Base-by-base conservation (phyloP, 306 rosid genomes). In the Quercus cerris region DNA sequence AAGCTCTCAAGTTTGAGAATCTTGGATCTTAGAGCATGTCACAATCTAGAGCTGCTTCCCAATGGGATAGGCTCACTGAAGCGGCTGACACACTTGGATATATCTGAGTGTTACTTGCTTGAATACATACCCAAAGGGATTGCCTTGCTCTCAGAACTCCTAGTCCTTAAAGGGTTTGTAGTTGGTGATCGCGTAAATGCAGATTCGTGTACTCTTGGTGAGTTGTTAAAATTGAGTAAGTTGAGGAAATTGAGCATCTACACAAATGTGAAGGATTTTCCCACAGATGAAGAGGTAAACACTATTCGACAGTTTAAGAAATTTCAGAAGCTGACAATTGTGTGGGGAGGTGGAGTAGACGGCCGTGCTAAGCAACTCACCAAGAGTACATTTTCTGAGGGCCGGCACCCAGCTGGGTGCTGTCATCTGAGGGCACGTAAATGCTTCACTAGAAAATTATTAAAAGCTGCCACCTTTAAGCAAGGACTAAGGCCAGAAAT, bases 1-100 rank as follows among this genome's bases (percentile, higher is more conserved):
- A 22, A 55, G 8, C 75, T 85, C 17, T 0, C 1, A 4, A 75
- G 38, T 67, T 66, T 85, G 14, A 73, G 51, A n/a, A 78, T 85
- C 58, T 81, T 85, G 3, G 88, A 85, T 67, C 84, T 85, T 22
- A 74, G 69, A 35, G 82, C 87, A 2, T 84, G 87, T 44, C 80
- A 77, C 70, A 81, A 74, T 80, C 75, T 86, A 9, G 84, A 86
- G 57, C 30, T 14, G 41, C 52, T 84, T 23, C 90, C 90, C 0
- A 18, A n/a, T 6, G 46, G 41, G 1, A 80, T 80, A n/a, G 52
- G 75, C 3, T 52, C 5, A 4, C 70, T 82, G 23, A 73, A 59
- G 31, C 76, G 3, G 23, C 84, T 86, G 8, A 82, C 80, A 2
- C 86, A 82, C 64, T 69, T 86, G 67, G 86, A 86, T 70, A 56